A percentile compares a stretch with the other conserved stretches of the same genome.
Conservation (phyloP, 2,329 filamentous ascomycete genomes). For the Botryosphaeria dothidea region DNA sequence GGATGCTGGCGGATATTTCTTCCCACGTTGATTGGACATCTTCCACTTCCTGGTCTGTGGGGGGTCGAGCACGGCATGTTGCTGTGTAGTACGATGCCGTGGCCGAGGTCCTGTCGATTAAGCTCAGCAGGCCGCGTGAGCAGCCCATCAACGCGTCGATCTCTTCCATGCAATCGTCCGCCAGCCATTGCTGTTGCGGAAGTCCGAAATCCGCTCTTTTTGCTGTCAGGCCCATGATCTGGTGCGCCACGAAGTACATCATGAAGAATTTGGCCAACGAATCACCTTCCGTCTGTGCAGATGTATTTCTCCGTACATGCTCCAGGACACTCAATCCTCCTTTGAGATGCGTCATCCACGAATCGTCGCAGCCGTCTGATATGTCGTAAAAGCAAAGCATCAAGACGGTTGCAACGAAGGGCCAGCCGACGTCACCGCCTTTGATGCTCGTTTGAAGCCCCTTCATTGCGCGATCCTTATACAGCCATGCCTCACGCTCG, state of each 20-base stretch:
- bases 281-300: conserved; percentile 20
- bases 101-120: conserved; percentile 28
- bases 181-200: conserved; percentile 24
- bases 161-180: conserved; percentile 29
- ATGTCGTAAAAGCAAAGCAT: conserved; percentile 40
- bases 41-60: not conserved
- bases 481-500: conserved; percentile 27
- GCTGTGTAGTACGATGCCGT: not conserved
- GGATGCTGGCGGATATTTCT: not conserved
- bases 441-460: conserved; percentile 28
- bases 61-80: not conserved
- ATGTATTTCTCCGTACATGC: conserved; percentile 17
- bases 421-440: conserved; percentile 24
- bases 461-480: conserved; percentile 28
- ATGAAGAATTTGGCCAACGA: conserved; percentile 28
- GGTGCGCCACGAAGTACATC: conserved; percentile 37
- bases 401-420: conserved; percentile 31
- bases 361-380: conserved; percentile 33
- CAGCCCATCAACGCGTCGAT: conserved; percentile 36
- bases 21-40: not conserved
- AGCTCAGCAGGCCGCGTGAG: conserved; percentile 31
- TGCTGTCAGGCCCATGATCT: conserved; percentile 32
- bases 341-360: conserved; percentile 35
- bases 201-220: conserved; percentile 20
- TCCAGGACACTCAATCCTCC: conserved; percentile 30